These are phyloP conservation scores for Toxoplasma gondii DNA, from an alignment of 169 alveolate species.

Conservation along the genomic window DNA sequence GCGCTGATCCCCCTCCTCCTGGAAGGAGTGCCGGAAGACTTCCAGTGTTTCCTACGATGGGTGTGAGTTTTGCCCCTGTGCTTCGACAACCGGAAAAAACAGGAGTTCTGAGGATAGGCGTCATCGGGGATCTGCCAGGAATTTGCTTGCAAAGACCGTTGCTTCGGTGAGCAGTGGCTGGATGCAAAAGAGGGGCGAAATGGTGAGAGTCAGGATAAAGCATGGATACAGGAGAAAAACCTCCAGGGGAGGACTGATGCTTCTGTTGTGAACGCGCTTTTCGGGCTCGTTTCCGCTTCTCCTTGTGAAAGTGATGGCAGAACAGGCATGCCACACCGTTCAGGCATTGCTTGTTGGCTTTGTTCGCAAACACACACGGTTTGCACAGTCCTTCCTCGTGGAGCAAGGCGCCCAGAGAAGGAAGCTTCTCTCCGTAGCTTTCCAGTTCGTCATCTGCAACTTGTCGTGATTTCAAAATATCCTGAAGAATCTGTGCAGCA, in stretches of 20 bases:
- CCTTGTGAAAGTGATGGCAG: slow-evolving; percentile 30
- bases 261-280: neutral
- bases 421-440: neutral
- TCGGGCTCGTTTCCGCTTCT: slow-evolving; percentile 29
- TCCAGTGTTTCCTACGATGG: neutral
- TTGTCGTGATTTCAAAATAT: slow-evolving; percentile 1
- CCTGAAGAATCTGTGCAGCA: slow-evolving; percentile 29
- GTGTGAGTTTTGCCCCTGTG: neutral
- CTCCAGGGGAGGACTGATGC: neutral
- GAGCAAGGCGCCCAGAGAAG: slow-evolving; percentile 36
- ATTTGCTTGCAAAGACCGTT: neutral
- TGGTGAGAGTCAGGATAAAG: neutral
- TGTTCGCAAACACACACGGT: slow-evolving; percentile 38
- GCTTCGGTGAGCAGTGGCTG: neutral
- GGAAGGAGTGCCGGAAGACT: neutral
- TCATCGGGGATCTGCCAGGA: neutral
- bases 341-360: slow-evolving; percentile 19
- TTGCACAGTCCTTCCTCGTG: slow-evolving; percentile 38
- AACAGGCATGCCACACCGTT: slow-evolving; percentile 37
- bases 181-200: neutral
- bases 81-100: neutral
- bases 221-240: neutral
- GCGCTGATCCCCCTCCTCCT: neutral
- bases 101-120: neutral
- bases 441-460: slow-evolving; percentile 21